Base-by-base conservation (phyloP, 2,329 filamentous ascomycete genomes). In the Xylariaceae sp. region DNA sequence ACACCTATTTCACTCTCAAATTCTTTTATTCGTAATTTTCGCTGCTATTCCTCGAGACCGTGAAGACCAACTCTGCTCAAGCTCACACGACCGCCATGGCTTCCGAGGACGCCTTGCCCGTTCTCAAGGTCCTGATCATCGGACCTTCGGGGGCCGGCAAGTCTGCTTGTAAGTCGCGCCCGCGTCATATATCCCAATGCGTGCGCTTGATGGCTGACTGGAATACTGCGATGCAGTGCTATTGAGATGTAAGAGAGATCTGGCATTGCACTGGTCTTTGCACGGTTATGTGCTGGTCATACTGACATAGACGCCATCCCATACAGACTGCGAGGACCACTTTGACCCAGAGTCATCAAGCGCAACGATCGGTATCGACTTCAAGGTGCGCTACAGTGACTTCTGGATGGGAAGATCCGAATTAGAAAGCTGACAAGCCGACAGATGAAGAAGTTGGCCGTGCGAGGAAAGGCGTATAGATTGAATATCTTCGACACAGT, bases 351-450 rank as follows among this genome's bases (percentile, higher is more conserved):
- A 78, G 53, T 69, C 66, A 28, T 70, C 72, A 3, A 70, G 73
- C 6, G 73, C 75, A 4, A 78, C 75, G 3, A 78, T 78, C 48
- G 75, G 74, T 22, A 74, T 78, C 45, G 75, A 79, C 52, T 78
- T 74, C 59, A 74, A 76, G 61, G 73, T 76, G 51, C 26, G 43
- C 15, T 4, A 22, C 19, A 2, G 4, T 17, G 33, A 19, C 33
- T 13, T 12, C 33, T 13, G n/a, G n/a, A n/a, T n/a, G n/a, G n/a
- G n/a, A n/a, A n/a, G n/a, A n/a, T n/a, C n/a, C n/a, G 26, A n/a
- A 9, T 13, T n/a, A 13, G 15, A 7, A n/a, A 32, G 30, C 13
- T 7, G 7, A n/a, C 30, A 7, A 7, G 30, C 13, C 18, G 38
- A 3, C 32, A 76, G 73, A 66, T 69, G 51, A 78, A 78, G 52